Conservation (phyloP, 495 filamentous ascomycete genomes). For the Schizothecium vesticola region DNA sequence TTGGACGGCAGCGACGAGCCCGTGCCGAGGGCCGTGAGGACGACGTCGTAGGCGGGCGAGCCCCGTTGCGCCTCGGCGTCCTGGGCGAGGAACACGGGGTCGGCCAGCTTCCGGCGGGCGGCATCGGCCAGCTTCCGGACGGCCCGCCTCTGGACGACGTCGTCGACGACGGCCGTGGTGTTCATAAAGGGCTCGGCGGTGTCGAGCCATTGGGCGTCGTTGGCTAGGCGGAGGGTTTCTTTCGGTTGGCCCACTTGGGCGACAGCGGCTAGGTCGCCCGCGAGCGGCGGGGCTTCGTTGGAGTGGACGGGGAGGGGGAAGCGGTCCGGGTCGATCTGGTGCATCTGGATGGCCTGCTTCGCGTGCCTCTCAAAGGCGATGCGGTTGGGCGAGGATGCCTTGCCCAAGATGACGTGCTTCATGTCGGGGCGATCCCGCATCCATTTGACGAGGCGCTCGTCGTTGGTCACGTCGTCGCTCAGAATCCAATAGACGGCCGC, state of each 20-base stretch:
- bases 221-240: conserved; percentile 55
- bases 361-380: conserved; percentile 62
- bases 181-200: conserved; percentile 50
- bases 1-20: conserved; percentile 85
- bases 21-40: conserved; percentile 83
- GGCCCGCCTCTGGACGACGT: conserved; percentile 32
- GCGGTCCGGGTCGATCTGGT: conserved; percentile 60
- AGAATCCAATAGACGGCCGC: conserved; percentile 76
- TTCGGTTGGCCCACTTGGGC: conserved; percentile 28
- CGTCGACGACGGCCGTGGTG: conserved; percentile 35
- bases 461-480: conserved; percentile 56
- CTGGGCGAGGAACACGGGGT: conserved; percentile 33
- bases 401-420: conserved; percentile 70
- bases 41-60: conserved; percentile 65
- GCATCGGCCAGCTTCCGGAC: conserved; percentile 47
- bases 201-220: conserved; percentile 51
- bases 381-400: conserved; percentile 65
- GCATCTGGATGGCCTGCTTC: conserved; percentile 56
- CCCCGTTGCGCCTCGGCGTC: conserved; percentile 43
- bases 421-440: conserved; percentile 54
- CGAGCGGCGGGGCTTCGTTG: conserved; percentile 23
- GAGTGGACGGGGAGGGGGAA: conserved; percentile 64
- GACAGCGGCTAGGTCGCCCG: conserved; percentile 7
- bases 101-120: conserved; percentile 39
- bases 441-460: conserved; percentile 60